Evolutionary conservation across 2,329 filamentous ascomycete species (phyloP), one percentile per base, ranked within the genome.

Genomic region (Fusarium sp.): DNA sequence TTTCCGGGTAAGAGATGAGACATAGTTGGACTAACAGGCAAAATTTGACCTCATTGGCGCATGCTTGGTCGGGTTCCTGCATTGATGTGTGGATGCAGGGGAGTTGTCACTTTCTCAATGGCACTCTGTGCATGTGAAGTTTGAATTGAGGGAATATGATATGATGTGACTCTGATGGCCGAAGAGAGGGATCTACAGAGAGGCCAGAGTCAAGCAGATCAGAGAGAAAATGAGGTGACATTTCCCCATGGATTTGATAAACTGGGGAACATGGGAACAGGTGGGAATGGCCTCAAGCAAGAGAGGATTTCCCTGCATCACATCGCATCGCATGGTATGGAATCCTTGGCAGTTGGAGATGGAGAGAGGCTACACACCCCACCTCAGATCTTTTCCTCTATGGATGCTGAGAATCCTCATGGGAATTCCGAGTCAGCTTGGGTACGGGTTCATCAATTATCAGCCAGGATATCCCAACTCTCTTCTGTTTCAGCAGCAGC

Each of bases 41-140:
- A 50, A 20, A 56, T 20, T 41, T 57, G 63, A 44, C 46, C 47
- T 29, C 59, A 70, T 65, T 57, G 38, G 39, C 20, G 53, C 41
- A 57, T 44, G 50, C 47, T 53, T 60, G 58, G 69, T 64, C 74
- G 74, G 73, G 75, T 76, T 76, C 75, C 75, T 76, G 75, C 75
- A 76, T 76, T 67, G 68, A 76, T 62, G 56, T 62, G 46, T 62
- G 63, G 33, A 60, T 56, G 72, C 72, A 76, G 72, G 72, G 68
- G 74, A 65, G 33, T 38, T 58, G 46, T 58, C 60, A 61, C 45
- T 62, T 56, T 41, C 29, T 25, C 54, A 44, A 49, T 62, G 54
- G 27, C 54, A 53, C 38, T 27, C 27, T 41, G 35, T 41, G 36
- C 70, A 55, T 70, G 29, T 60, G 56, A 56, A 52, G 33, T 42